Conservation (phyloP, 805 yeast genomes). For the Kurtzmaniella cleridarum region DNA sequence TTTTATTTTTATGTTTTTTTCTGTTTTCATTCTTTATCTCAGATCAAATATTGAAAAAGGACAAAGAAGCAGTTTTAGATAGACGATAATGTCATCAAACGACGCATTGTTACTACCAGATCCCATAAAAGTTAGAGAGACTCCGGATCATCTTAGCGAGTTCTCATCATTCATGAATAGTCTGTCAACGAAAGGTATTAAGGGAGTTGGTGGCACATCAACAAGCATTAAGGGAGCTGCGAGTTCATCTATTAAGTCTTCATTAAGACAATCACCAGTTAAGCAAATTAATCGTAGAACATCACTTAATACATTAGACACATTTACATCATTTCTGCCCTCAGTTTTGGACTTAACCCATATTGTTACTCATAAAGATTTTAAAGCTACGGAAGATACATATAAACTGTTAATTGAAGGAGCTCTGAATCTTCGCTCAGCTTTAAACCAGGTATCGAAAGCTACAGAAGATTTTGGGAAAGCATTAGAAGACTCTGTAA, state of each 20-base stretch:
- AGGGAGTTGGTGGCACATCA: constrained; percentile 6
- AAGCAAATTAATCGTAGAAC: too few species aligned
- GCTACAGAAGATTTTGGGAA: constrained; percentile 70
- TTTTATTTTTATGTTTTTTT: background rate
- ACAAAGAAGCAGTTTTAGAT: background rate
- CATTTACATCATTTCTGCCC: constrained; percentile 43
- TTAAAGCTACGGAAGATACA: constrained; percentile 42
- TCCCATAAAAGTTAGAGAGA: constrained; percentile 9
- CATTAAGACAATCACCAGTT: constrained; percentile 7
- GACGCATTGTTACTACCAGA: background rate
- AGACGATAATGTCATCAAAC: background rate
- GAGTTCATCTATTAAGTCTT: background rate
- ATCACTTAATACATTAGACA: constrained; percentile 26
- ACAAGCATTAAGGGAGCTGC: background rate
- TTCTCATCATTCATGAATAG: constrained; percentile 48
- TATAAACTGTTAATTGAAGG: constrained; percentile 45
- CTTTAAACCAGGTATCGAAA: constrained; percentile 43
- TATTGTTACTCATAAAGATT: constrained; percentile 56
- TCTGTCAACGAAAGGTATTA: constrained; percentile 7
- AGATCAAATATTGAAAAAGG: background rate
- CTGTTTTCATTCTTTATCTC: background rate
- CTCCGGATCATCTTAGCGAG: constrained; percentile 56
- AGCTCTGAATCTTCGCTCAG: constrained; percentile 41
- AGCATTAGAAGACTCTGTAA: constrained; percentile 49
- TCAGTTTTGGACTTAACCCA: constrained; percentile 57